Conservation (phyloP, 139 green algal species). For the Pleodorina starrii region DNA sequence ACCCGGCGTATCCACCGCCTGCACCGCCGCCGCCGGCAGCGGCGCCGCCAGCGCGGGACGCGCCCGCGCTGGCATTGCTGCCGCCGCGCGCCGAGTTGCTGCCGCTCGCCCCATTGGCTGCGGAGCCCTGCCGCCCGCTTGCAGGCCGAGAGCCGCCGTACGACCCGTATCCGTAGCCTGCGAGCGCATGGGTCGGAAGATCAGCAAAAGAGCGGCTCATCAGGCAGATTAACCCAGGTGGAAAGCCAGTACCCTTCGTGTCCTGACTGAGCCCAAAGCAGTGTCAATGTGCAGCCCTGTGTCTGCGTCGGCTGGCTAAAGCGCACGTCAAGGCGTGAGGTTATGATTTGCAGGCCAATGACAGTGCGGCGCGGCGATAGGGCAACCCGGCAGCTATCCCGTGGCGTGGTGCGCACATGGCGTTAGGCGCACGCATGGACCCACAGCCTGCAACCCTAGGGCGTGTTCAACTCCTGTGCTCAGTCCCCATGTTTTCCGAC, state of each 20-base stretch:
- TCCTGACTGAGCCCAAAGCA: not conserved
- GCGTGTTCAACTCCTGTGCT: no score
- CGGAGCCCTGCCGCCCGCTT: not conserved
- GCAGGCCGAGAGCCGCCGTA: not conserved
- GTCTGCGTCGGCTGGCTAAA: not conserved
- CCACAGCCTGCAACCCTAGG: no score
- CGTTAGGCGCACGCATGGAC: no score
- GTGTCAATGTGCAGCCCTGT: not conserved
- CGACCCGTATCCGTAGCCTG: constrained; percentile 14
- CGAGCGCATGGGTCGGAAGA: not conserved
- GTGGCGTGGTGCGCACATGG: no score
- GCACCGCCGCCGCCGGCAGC: not conserved
- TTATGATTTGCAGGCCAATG: not conserved
- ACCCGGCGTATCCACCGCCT: not conserved
- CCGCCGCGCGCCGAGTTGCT: not conserved
- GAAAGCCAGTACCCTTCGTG: no score
- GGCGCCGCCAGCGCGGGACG: not conserved
- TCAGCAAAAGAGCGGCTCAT: not conserved
- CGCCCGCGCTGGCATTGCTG: not conserved
- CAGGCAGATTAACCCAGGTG: not conserved
- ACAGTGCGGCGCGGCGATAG: not conserved
- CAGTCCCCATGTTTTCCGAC: no score
- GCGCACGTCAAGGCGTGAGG: not conserved
- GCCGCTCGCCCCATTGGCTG: not conserved
- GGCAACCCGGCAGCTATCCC: no score